Evolutionary conservation across 1,139 yeast species (phyloP).

Genomic region (Candida albicans): DNA sequence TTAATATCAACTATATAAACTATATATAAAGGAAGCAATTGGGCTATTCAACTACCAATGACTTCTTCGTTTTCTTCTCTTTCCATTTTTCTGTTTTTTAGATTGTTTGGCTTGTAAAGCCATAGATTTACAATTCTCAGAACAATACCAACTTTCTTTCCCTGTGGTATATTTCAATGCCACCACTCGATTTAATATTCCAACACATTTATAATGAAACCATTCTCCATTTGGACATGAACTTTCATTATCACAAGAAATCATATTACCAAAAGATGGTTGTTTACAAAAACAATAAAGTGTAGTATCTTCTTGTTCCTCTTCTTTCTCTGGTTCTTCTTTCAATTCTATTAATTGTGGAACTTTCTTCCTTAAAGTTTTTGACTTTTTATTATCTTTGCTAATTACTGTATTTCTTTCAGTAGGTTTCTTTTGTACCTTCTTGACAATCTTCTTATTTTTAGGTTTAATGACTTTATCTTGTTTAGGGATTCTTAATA

Average conservation of each 20-base stretch:
- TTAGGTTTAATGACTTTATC: constrained; percentile 9
- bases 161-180: constrained; percentile 41
- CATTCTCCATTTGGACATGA: constrained; percentile 50
- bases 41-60: constrained; percentile 6
- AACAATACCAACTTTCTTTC: constrained; percentile 43
- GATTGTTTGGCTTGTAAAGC: constrained; percentile 15
- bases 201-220: constrained; percentile 53
- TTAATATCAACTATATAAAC: background rate
- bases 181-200: constrained; percentile 39
- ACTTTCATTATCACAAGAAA: constrained; percentile 44
- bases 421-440: constrained; percentile 2
- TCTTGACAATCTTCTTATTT: constrained; percentile 8
- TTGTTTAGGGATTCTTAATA: constrained; percentile 28
- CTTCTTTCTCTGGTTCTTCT: constrained; percentile 7
- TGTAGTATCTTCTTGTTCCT: constrained; percentile 22
- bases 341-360: background rate
- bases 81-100: constrained; percentile 13
- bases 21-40: background rate
- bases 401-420: constrained; percentile 2
- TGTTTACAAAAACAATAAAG: constrained; percentile 46
- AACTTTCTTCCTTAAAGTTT: background rate
- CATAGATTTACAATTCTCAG: constrained; percentile 29
- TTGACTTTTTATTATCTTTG: constrained; percentile 6
- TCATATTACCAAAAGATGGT: constrained; percentile 48
- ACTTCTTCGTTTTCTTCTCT: constrained; percentile 22